Evolutionary conservation across 768 basidiomycete genomes (phyloP), one percentile per base, ranked within the genome.

Genomic region (Trametes cingulata): DNA sequence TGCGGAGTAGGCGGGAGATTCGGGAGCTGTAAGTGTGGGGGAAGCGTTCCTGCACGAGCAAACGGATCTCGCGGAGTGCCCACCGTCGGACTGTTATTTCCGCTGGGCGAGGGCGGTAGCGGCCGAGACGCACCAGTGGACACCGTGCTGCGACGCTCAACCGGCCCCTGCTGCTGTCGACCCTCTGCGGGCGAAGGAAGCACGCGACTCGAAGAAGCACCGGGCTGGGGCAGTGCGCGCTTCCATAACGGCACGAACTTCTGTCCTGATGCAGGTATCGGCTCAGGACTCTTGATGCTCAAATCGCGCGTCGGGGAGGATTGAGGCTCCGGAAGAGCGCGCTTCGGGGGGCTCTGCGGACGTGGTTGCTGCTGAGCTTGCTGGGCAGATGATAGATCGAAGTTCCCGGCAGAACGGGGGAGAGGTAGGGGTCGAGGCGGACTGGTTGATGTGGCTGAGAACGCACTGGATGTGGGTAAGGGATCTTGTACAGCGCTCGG

Each of bases 181-280:
- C 37, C 41, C 41, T 66, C 53, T 6, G 62, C 27, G 14, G 58
- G 20, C 17, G 63, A 22, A 2, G 65, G 52, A 24, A 59, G 50
- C 13, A 61, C 24, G 1, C 47, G 27, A 20, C 52, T 58, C 8
- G 45, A 29, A 22, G 66, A 35, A 3, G 58, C 65, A 13, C 62
- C 65, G 15, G 67, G 69, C n/a, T 69, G 52, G 1, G 70, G 64
- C 0, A 75, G 60, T 24, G 66, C 72, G 27, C 77, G 77, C 67
- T 78, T 79, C 80, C 79, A 81, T 13, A 76, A 65, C 2, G 82
- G 80, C 10, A 76, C 71, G 52, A 77, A 75, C 29, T 73, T 78
- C 33, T 65, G 68, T 19, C 66, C 65, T 6, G 64, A 41, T 15
- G 64, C 49, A 22, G 49, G 39, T 17, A 53, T 22, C 22, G 52